Percentiles rank a stretch among this genome's conserved stretches.
These are phyloP conservation scores for Taphrina wiesneri DNA, from an alignment of 1,139 yeast species.

Conservation along the genomic window DNA sequence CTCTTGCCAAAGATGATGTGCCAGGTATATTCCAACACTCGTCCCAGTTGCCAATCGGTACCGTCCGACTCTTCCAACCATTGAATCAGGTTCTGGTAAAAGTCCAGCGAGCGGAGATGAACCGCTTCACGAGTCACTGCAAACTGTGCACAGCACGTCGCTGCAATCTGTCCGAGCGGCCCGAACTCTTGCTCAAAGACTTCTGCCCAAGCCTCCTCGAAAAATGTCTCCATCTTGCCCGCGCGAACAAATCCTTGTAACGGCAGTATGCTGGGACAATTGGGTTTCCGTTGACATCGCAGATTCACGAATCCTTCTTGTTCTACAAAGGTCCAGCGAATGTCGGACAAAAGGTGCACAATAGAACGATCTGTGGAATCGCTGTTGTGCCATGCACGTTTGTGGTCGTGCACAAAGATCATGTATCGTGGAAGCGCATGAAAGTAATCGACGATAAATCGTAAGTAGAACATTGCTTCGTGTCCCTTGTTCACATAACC, in stretches of 20 bases:
- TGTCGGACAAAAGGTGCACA: background rate
- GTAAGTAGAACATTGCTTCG: slow-evolving; percentile 24
- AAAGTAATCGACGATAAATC: slow-evolving; percentile 12
- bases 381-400: slow-evolving; percentile 27
- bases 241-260: background rate
- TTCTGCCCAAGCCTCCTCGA: slow-evolving; percentile 13
- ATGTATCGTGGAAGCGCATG: slow-evolving; percentile 4
- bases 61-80: slow-evolving; percentile 15
- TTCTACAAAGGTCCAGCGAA: slow-evolving; percentile 4
- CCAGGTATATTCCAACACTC: slow-evolving; percentile 26
- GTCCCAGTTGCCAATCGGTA: slow-evolving; percentile 7
- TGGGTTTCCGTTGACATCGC: slow-evolving; percentile 7
- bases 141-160: slow-evolving; percentile 27
- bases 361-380: slow-evolving; percentile 16
- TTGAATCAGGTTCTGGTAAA: background rate
- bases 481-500: slow-evolving; percentile 8
- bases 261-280: slow-evolving; percentile 8
- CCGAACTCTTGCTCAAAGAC: slow-evolving; percentile 13
- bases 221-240: slow-evolving; percentile 12
- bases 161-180: slow-evolving; percentile 5
- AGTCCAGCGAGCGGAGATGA: background rate
- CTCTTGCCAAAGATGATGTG: slow-evolving; percentile 25
- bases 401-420: slow-evolving; percentile 25
- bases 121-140: slow-evolving; percentile 15
- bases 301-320: slow-evolving; percentile 15